Evolutionary conservation across 805 yeast genomes (phyloP), one percentile per base, ranked within the genome.

Genomic region (Wickerhamiella azyma): DNA sequence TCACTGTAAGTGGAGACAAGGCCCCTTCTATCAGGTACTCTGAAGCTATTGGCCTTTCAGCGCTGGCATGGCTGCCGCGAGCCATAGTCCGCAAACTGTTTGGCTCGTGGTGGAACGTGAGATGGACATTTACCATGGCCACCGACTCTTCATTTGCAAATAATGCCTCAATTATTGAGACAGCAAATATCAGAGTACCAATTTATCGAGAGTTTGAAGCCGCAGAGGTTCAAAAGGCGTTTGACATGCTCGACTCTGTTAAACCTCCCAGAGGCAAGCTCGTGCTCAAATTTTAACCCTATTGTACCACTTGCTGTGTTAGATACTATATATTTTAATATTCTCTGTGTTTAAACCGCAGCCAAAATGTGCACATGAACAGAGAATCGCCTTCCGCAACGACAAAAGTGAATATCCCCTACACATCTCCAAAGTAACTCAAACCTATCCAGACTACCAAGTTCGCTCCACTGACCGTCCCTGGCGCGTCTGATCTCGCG

Each of bases 211-310:
- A 69, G 29, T 69, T 64, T 50, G 57, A 66, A 13, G 69, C 79
- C 51, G 69, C 65, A 2, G 71, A 80, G 14, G 74, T 59, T 50
- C 51, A 68, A 40, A 57, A 65, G 8, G 92, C 85, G 1, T 58
- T 72, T 39, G 71, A 71, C 8, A 65, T 64, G 50, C 57, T 80
- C 26, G 59, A 58, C 7, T 71, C 74, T 47, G 64, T 59, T 41
- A 77, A 79, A 7, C 73, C 33, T 7, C 33, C 33, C n/a, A 30
- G 70, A 47, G 95, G 94, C 32, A 85, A 84, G 59, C 65, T 81
- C 41, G 72, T 85, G n/a, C 46, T 76, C 26, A 54, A 51, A 41
- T 50, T 39, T 19, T 26, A n/a, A 29, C 2, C 6, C 10, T 10
- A n/a, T n/a, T n/a, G n/a, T n/a, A n/a, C n/a, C n/a, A n/a, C n/a